Evolutionary conservation across 306 rosid genomes (phyloP).

Genomic region (Rosa multiflora): DNA sequence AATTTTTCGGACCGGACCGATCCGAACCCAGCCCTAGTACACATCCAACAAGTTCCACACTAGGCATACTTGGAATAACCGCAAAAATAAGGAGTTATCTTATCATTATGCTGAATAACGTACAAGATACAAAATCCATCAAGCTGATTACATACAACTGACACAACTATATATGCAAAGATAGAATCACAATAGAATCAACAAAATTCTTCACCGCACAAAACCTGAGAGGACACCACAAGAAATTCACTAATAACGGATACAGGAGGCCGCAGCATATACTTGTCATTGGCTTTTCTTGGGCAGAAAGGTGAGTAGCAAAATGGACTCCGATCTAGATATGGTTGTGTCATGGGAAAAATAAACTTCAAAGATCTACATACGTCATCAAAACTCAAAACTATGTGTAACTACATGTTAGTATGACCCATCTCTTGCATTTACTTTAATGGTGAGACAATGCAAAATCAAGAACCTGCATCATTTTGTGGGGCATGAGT

Average conservation of each 20-base stretch:
- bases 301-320: conserved; percentile 8
- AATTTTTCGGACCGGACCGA: too few species aligned
- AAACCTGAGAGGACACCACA: conserved; percentile 2
- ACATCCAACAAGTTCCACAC: too few species aligned
- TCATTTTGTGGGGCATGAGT: conserved; percentile 37
- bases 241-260: conserved; percentile 2
- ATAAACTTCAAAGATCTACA: background rate
- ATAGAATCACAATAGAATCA: background rate
- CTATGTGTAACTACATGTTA: conserved; percentile 7
- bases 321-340: background rate
- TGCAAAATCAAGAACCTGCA: conserved; percentile 41
- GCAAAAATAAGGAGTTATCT: background rate
- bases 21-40: too few species aligned
- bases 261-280: background rate
- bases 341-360: background rate
- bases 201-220: background rate
- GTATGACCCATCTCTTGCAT: background rate
- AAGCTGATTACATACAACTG: conserved; percentile 14
- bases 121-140: conserved; percentile 12
- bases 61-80: too few species aligned
- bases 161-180: background rate
- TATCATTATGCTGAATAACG: background rate
- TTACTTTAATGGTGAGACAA: background rate
- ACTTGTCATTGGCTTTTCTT: background rate
- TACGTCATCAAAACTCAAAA: background rate